Conservation (phyloP, 805 yeast species). For the Myxozyma melibiosi region DNA sequence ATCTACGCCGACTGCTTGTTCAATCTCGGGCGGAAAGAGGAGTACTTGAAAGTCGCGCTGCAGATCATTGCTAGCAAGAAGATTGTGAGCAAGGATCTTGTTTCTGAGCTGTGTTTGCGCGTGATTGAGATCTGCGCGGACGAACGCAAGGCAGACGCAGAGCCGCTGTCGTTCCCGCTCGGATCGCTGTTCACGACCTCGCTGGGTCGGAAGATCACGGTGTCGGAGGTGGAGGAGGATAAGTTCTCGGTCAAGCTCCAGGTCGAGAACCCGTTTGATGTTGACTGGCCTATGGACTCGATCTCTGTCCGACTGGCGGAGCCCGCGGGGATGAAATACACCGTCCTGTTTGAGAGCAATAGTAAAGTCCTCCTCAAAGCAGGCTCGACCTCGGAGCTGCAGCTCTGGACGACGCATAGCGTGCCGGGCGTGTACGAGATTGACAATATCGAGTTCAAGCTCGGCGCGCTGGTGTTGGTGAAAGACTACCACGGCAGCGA, state of each 20-base stretch:
- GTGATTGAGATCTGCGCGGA: conserved; percentile 10
- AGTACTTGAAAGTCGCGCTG: conserved; percentile 35
- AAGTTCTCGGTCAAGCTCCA: conserved; percentile 15
- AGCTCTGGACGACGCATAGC: conserved; percentile 40
- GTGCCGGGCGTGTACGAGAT: conserved; percentile 45
- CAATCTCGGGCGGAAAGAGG: conserved; percentile 35
- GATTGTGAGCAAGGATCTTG: background rate
- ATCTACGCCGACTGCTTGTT: conserved; percentile 67
- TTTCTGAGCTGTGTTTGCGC: conserved; percentile 8
- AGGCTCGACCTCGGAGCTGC: conserved; percentile 29
- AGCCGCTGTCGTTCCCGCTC: conserved; percentile 5
- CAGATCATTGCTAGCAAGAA: conserved; percentile 18
- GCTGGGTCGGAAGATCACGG: background rate
- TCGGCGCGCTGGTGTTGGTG: conserved; percentile 38
- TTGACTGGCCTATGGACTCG: conserved; percentile 16
- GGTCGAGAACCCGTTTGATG: conserved; percentile 16
- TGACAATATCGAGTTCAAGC: conserved; percentile 35
- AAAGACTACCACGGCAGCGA: conserved; percentile 30
- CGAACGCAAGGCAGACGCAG: conserved; percentile 1
- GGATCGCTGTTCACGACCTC: conserved; percentile 12
- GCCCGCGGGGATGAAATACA: conserved; percentile 27
- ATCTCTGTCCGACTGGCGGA: conserved; percentile 22
- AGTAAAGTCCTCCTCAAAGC: conserved; percentile 7
- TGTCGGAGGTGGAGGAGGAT: conserved; percentile 20
- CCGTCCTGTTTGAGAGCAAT: conserved; percentile 17